Conservation (phyloP, 73 alveolate genomes). For the Blepharisma japonicum region DNA sequence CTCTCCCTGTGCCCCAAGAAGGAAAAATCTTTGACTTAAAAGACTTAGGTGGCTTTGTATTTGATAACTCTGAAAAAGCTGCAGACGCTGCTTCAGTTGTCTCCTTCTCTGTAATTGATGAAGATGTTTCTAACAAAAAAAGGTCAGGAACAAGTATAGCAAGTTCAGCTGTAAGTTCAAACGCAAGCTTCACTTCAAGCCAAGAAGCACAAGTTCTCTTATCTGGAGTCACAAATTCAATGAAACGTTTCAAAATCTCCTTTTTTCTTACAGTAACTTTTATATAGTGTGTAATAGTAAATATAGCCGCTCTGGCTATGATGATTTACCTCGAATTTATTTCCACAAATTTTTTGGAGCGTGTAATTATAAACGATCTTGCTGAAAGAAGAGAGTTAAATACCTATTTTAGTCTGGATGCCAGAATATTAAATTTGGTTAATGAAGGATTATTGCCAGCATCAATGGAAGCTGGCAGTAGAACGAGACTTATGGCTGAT, state of each 20-base stretch:
- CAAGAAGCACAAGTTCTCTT: slow-evolving; percentile 3
- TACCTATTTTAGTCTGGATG: background rate
- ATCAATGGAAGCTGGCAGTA: background rate
- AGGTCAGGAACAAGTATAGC: slow-evolving; percentile 7
- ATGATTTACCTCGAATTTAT: background rate
- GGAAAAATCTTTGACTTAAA: background rate
- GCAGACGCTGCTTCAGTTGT: background rate
- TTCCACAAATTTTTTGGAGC: background rate
- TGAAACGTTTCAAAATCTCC: slow-evolving; percentile 10
- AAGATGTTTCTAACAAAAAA: background rate
- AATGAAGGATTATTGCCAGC: background rate
- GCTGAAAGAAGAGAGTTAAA: background rate
- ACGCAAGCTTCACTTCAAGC: background rate
- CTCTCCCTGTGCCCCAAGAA: background rate
- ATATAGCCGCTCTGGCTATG: slow-evolving; percentile 12
- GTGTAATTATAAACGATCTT: background rate
- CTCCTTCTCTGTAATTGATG: background rate
- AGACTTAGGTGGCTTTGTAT: background rate
- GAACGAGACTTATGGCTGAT: background rate
- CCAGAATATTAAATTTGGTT: background rate
- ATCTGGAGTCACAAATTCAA: background rate
- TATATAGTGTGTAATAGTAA: background rate
- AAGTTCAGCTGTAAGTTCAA: background rate
- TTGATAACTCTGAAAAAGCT: background rate
- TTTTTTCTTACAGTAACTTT: slow-evolving; percentile 10